These are phyloP conservation scores for Pseudoscleropodium purum DNA, from an alignment of 225 moss, liverwort and hornwort genomes.

Conservation along the genomic window DNA sequence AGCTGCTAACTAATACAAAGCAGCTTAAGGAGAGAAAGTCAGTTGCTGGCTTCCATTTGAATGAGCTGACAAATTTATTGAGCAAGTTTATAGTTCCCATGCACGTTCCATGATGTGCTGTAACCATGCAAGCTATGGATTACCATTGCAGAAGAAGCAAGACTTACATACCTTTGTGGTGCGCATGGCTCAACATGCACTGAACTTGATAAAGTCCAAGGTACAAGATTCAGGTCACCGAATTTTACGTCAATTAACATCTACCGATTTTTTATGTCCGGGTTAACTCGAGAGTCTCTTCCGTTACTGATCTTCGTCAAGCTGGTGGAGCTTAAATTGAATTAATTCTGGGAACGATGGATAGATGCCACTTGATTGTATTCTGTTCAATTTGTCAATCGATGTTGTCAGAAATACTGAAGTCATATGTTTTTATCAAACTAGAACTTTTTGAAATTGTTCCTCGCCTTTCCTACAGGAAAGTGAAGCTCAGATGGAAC, in stretches of 20 bases:
- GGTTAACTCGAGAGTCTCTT: background rate
- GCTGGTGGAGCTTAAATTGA: background rate
- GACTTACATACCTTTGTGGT: background rate
- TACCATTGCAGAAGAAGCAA: constrained; percentile 5
- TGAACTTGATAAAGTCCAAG: background rate
- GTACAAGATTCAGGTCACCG: background rate
- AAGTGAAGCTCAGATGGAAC: background rate
- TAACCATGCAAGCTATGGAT: background rate
- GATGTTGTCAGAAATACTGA: background rate
- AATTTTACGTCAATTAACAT: background rate
- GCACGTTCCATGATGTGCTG: background rate
- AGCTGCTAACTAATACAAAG: background rate
- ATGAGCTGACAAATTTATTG: background rate
- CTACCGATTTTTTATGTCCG: background rate
- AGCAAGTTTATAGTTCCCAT: background rate
- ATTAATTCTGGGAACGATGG: background rate
- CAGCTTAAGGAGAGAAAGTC: background rate
- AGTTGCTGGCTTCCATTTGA: background rate
- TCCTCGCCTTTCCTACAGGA: background rate
- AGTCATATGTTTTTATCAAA: background rate
- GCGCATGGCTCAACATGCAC: background rate
- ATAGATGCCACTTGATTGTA: background rate
- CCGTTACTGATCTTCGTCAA: background rate
- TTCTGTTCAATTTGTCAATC: background rate
- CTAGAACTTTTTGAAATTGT: background rate